Evolutionary conservation across 164 flowering plant species (phyloP).

Genomic region (Nelumbo lutea): DNA sequence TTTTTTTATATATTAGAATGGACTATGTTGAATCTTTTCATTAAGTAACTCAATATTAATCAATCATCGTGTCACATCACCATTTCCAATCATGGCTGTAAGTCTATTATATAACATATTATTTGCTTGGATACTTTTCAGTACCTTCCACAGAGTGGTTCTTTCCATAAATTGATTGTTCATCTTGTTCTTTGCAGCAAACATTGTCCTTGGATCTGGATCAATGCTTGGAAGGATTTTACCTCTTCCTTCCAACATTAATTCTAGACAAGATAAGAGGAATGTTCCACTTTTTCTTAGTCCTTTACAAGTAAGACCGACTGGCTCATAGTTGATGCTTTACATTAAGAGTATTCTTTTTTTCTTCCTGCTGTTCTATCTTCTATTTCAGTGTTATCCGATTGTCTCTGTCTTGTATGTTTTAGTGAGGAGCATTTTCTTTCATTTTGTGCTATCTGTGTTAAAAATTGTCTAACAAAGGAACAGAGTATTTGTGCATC

Average conservation of each 20-base stretch:
- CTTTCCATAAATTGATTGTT: not conserved
- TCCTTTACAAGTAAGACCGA: conserved; percentile 63
- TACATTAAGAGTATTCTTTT: not conserved
- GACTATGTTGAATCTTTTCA: too few relatives aligned
- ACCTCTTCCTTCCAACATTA: conserved; percentile 25
- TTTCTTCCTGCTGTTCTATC: too few relatives aligned
- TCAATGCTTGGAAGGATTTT: conserved; percentile 60
- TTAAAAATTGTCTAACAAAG: too few relatives aligned
- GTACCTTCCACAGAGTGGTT: not conserved
- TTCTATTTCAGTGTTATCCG: too few relatives aligned
- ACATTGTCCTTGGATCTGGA: conserved; percentile 67
- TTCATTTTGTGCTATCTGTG: too few relatives aligned
- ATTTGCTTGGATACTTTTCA: not conserved
- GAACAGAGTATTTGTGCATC: too few relatives aligned
- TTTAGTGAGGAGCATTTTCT: too few relatives aligned
- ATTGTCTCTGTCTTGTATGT: too few relatives aligned
- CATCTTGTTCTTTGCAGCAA: conserved; percentile 46
- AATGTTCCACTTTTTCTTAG: conserved; percentile 36
- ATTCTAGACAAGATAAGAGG: conserved; percentile 29
- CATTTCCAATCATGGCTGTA: too few relatives aligned
- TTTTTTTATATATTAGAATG: too few relatives aligned
- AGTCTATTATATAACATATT: not conserved
- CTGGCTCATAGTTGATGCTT: not conserved
- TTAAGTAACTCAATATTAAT: too few relatives aligned
- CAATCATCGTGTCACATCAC: too few relatives aligned